Conservation (phyloP, 1,284 basidiomycete genomes). For the Somion occarium region DNA sequence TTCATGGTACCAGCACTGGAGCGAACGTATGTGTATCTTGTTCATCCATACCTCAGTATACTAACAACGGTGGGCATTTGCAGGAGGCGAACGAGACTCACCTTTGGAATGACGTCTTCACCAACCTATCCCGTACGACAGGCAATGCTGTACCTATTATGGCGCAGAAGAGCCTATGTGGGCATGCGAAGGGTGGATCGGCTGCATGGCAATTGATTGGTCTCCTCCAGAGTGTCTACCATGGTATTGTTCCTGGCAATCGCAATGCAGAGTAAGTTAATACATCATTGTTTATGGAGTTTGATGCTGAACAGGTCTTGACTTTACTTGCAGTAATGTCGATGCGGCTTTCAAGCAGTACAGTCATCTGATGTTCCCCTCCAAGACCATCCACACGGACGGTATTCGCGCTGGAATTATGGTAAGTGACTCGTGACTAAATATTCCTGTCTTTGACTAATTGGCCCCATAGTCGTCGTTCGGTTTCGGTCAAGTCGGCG, state of each 20-base stretch:
- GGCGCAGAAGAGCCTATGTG: constrained; percentile 95
- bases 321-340: constrained; percentile 64
- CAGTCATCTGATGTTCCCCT: constrained; percentile 94
- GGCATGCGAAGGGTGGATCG: constrained; percentile 95
- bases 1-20: constrained; percentile 93
- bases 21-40: constrained; percentile 53
- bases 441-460: constrained; percentile 4
- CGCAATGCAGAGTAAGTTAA: constrained; percentile 85
- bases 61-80: constrained; percentile 15
- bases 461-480: constrained; percentile 74
- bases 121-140: constrained; percentile 79
- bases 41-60: constrained; percentile 24
- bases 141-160: constrained; percentile 97
- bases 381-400: constrained; percentile 90
- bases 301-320: constrained; percentile 20
- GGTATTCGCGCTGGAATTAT: constrained; percentile 89
- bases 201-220: constrained; percentile 98
- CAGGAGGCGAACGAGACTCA: constrained; percentile 94
- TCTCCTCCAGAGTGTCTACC: constrained; percentile 81
- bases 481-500: constrained; percentile 99
- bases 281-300: background rate
- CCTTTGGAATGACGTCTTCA: constrained; percentile 95
- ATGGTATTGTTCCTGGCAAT: constrained; percentile 94
- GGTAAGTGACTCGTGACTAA: constrained; percentile 38
- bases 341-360: constrained; percentile 90